Evolutionary conservation across 371 early-diverging fungal species (phyloP), one percentile per base, ranked within the genome.

Genomic region (Haplosporangium sp.): DNA sequence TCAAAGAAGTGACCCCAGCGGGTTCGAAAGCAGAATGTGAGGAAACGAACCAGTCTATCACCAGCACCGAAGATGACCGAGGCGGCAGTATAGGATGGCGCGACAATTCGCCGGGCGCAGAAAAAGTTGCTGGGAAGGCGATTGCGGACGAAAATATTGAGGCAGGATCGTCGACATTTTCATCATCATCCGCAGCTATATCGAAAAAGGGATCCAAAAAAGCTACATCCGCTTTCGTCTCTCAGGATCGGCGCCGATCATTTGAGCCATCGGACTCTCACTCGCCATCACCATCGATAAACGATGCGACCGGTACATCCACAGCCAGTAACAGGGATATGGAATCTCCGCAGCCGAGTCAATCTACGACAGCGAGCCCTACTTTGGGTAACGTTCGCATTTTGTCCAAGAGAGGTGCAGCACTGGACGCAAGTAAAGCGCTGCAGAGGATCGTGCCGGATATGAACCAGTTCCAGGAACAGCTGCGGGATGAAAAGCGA

Each of bases 401-500:
- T 7, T 40, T 62, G 6, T 61, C 59, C 45, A 59, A 42, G 52
- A 59, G 79, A 8, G 79, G 79, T 13, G 79, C 79, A 10, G 79
- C 79, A 5, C n/a, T 79, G 23, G 69, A 72, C 16, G 79, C 79
- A 11, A 68, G 62, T 36, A 72, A 68, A 36, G 73, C 68, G 1
- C 53, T 79, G 50, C 63, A 64, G 29, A 68, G 73, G 62, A 72
- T 68, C 62, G 79, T 72, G 20, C 69, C 79, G 0, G 79, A 79
- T 48, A 79, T 79, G 79, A 79, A 79, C 53, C 61, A 59, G 10
- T 79, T 72, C 37, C 79, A 79, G 55, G 69, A 72, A 9, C 73
- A 79, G 29, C 65, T 72, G 1, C 64, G 56, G 47, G 72, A 79
- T 40, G 79, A 72, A 52, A 79, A 72, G 62, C 63, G 63, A 36